Conservation (phyloP, 768 basidiomycete species). For the Pisolithus microcarpus region DNA sequence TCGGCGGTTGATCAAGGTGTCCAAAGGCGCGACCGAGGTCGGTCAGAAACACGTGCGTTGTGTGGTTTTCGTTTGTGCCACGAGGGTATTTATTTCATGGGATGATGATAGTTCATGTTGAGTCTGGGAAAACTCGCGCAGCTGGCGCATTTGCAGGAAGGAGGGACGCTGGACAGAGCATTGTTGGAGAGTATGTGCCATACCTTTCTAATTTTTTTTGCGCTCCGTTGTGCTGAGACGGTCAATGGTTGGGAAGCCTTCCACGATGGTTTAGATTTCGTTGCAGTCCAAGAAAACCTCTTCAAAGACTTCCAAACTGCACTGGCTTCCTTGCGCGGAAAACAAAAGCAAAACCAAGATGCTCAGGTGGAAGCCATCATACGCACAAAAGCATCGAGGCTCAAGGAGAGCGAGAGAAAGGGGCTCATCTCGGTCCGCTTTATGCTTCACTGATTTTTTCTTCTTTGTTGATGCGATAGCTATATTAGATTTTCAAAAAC, state of each 20-base stretch:
- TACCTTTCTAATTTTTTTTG: not conserved
- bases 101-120: conserved; percentile 62
- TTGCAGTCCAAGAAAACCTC: conserved; percentile 74
- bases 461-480: not conserved
- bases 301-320: conserved; percentile 51
- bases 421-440: conserved; percentile 39
- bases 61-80: not conserved
- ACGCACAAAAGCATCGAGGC: conserved; percentile 42
- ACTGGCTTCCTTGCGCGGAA: conserved; percentile 41
- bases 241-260: conserved; percentile 44
- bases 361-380: conserved; percentile 59
- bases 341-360: conserved; percentile 56
- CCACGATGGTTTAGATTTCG: conserved; percentile 82
- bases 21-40: conserved; percentile 48
- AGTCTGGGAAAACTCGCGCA: conserved; percentile 86
- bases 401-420: conserved; percentile 34
- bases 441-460: not conserved
- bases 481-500: conserved; percentile 57
- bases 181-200: conserved; percentile 47
- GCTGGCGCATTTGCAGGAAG: conserved; percentile 54
- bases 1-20: conserved; percentile 53
- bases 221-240: conserved; percentile 2
- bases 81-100: conserved; percentile 4
- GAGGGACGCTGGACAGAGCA: conserved; percentile 37
- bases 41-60: conserved; percentile 65